A percentile compares a stretch with the other conserved stretches of the same genome.
Conservation (phyloP, 2,329 filamentous ascomycete species). For the Metarhizium robertsii region DNA sequence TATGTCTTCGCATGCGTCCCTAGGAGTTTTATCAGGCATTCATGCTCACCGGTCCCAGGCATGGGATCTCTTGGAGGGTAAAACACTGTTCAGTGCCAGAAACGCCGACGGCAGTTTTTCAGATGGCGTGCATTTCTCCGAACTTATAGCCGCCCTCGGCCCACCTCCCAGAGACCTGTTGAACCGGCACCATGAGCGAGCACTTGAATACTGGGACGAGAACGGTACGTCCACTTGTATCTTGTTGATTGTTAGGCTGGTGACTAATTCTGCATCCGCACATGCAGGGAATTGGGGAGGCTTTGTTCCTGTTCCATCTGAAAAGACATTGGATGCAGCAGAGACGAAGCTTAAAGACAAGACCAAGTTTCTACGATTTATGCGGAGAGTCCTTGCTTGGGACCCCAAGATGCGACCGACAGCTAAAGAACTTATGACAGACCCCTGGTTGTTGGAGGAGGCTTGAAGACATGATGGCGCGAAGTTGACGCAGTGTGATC, state of each 20-base stretch:
- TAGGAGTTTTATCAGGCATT: too few relatives aligned
- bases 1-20: background rate
- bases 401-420: slow-evolving; percentile 12
- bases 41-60: slow-evolving; percentile 8
- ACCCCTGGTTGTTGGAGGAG: slow-evolving; percentile 13
- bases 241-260: background rate
- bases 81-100: slow-evolving; percentile 11
- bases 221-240: slow-evolving; percentile 8
- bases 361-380: slow-evolving; percentile 12
- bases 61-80: slow-evolving; percentile 15
- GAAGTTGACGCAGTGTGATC: too few relatives aligned
- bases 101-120: slow-evolving; percentile 13
- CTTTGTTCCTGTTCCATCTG: slow-evolving; percentile 12
- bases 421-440: slow-evolving; percentile 13
- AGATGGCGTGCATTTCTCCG: slow-evolving; percentile 14
- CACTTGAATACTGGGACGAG: slow-evolving; percentile 15
- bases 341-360: slow-evolving; percentile 12
- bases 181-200: slow-evolving; percentile 5
- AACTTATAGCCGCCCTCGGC: slow-evolving; percentile 15
- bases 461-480: background rate
- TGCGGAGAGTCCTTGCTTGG: slow-evolving; percentile 15
- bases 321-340: slow-evolving; percentile 10
- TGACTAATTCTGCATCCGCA: background rate
- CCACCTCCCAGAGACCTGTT: slow-evolving; percentile 13
- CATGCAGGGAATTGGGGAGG: slow-evolving; percentile 12